Percentiles rank a stretch among this genome's conserved stretches.
Conservation (phyloP, 495 filamentous ascomycete genomes). For the Lineolata rhizophorae region DNA sequence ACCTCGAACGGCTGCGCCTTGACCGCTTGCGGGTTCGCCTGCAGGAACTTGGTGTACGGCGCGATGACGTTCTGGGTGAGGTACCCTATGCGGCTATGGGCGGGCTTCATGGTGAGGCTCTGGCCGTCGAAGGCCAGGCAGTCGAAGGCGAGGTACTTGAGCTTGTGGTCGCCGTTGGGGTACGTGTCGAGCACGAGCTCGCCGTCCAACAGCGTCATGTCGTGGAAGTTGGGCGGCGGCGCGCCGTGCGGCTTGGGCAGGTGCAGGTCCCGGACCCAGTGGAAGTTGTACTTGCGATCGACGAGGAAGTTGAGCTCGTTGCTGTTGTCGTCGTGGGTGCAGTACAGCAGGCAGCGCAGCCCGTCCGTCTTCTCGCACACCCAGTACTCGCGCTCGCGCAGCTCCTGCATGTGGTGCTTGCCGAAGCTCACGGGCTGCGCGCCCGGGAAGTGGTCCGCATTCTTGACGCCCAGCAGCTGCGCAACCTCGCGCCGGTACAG, state of each 20-base stretch:
- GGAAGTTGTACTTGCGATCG: constrained; percentile 94
- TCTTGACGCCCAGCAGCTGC: constrained; percentile 45
- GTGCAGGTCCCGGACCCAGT: constrained; percentile 54
- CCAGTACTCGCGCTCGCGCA: constrained; percentile 72
- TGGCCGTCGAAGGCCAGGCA: constrained; percentile 65
- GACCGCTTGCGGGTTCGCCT: constrained; percentile 45
- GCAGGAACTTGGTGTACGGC: constrained; percentile 53
- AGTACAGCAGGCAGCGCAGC: constrained; percentile 82
- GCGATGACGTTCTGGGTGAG: constrained; percentile 58
- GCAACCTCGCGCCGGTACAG: constrained; percentile 55
- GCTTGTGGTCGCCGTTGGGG: constrained; percentile 34
- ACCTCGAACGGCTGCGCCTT: constrained; percentile 54
- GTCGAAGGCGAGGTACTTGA: constrained; percentile 82
- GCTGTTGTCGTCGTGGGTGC: constrained; percentile 32
- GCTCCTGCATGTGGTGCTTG: constrained; percentile 49
- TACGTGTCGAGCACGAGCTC: constrained; percentile 70
- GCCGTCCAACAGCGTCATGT: constrained; percentile 68
- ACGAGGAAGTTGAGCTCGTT: constrained; percentile 60
- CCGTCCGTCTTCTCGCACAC: constrained; percentile 98
- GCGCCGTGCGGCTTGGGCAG: constrained; percentile 50
- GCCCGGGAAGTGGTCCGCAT: constrained; percentile 52
- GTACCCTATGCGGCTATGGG: constrained; percentile 77
- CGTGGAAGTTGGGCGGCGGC: constrained; percentile 40
- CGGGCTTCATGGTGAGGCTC: constrained; percentile 47
- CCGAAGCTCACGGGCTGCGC: constrained; percentile 90